A percentile compares a stretch with the other conserved stretches of the same genome.
phyloP scores from a whole-genome alignment of 106 monocot species.

The Allium cepa region DNA sequence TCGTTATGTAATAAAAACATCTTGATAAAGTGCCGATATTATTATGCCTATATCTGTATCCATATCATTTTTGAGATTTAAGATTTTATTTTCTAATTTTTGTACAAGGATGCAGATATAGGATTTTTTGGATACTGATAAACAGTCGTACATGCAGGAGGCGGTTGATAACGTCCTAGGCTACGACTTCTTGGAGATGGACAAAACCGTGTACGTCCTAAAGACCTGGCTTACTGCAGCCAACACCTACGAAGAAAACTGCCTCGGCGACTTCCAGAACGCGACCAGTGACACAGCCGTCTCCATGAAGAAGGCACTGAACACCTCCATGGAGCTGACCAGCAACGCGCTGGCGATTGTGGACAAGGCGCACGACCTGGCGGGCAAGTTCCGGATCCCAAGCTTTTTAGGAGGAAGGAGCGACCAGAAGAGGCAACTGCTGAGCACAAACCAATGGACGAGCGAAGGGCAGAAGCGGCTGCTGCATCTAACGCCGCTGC shows the following conservation, averaged over 20 bases:
- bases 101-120: too few relatives aligned
- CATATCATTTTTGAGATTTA: too few relatives aligned
- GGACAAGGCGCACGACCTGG: neutral
- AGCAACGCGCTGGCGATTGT: neutral
- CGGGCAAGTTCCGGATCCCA: neutral
- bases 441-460: neutral
- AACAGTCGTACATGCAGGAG: neutral
- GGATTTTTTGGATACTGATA: too few relatives aligned
- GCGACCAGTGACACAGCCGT: neutral
- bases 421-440: neutral
- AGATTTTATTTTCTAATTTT: too few relatives aligned
- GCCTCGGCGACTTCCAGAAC: neutral
- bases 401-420: neutral
- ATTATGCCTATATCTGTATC: too few relatives aligned
- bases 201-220: neutral
- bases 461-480: neutral
- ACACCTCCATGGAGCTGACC: neutral
- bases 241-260: neutral
- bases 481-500: neutral
- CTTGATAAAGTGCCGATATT: too few relatives aligned
- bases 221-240: neutral
- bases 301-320: neutral
- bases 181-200: neutral
- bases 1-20: too few relatives aligned
- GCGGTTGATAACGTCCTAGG: neutral